These are phyloP conservation scores for Penicillium cataractarum DNA, from an alignment of 495 filamentous ascomycete species.

Conservation along the genomic window DNA sequence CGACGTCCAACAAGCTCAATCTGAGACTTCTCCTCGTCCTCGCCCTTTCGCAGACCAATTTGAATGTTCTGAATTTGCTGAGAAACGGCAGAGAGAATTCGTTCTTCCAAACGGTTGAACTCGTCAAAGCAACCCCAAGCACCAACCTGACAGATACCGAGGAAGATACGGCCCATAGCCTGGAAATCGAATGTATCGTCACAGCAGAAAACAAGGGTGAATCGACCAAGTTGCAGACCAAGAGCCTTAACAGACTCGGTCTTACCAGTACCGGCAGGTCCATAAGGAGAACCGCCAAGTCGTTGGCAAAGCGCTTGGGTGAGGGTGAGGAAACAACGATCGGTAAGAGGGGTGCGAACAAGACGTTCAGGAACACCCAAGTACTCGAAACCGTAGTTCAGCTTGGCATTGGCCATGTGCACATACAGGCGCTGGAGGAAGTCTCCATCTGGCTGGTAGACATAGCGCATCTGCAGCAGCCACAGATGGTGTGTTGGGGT, in stretches of 20 bases:
- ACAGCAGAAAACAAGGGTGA: conserved; percentile 98
- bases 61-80: conserved; percentile 99
- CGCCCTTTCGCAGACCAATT: conserved; percentile 82
- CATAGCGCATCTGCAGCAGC: conserved; percentile 97
- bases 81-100: conserved; percentile 95
- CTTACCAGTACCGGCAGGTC: conserved; percentile 98
- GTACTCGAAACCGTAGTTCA: conserved; percentile 97
- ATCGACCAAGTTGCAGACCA: conserved; percentile 92
- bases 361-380: conserved; percentile 93
- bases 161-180: conserved; percentile 98
- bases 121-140: conserved; percentile 99
- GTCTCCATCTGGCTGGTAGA: conserved; percentile 80
- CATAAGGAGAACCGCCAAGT: conserved; percentile 95
- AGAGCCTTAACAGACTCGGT: conserved; percentile 98
- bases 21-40: conserved; percentile 75
- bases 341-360: conserved; percentile 93
- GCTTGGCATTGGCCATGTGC: conserved; percentile 94
- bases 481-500: conserved; percentile 86
- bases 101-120: conserved; percentile 97
- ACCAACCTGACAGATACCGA: conserved; percentile 98
- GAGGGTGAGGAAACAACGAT: conserved; percentile 96
- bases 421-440: conserved; percentile 83
- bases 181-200: conserved; percentile 99
- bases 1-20: conserved; percentile 93
- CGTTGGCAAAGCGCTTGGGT: conserved; percentile 94